Evolutionary conservation across 2,329 filamentous ascomycete genomes (phyloP).

Genomic region (Penicillium decumbens): DNA sequence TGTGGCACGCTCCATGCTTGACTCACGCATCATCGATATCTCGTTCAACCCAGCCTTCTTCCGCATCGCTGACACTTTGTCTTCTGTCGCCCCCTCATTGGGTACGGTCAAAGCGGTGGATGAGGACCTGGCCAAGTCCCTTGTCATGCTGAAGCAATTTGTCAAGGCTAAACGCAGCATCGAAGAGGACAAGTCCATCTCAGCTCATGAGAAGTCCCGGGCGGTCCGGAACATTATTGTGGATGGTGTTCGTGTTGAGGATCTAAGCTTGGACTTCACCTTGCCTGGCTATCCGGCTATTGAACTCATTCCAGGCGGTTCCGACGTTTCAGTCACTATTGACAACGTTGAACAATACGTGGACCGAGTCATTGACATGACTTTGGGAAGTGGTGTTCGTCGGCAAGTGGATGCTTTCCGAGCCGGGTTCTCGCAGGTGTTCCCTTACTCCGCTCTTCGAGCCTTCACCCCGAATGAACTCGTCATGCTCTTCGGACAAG

Average conservation of each 20-base stretch:
- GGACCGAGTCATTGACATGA: conserved; percentile 85
- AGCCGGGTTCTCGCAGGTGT: conserved; percentile 87
- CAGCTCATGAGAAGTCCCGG: conserved; percentile 63
- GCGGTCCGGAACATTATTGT: conserved; percentile 67
- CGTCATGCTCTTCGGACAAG: conserved; percentile 86
- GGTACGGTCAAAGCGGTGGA: conserved; percentile 88
- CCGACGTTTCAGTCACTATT: conserved; percentile 72
- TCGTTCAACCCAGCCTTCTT: conserved; percentile 98
- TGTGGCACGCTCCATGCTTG: conserved; percentile 95
- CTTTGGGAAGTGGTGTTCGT: conserved; percentile 80
- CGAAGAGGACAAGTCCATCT: conserved; percentile 64
- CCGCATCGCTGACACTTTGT: conserved; percentile 71
- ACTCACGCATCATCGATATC: conserved; percentile 94
- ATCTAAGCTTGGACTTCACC: conserved; percentile 89
- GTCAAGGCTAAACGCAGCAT: conserved; percentile 76
- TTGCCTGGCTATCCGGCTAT: conserved; percentile 85
- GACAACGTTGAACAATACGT: conserved; percentile 88
- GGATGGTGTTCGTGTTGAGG: conserved; percentile 74
- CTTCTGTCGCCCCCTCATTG: conserved; percentile 71
- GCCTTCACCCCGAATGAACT: conserved; percentile 94
- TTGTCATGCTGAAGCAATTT: conserved; percentile 84
- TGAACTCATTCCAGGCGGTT: conserved; percentile 71
- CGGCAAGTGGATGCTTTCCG: conserved; percentile 89
- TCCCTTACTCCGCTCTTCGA: conserved; percentile 85
- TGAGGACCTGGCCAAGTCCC: conserved; percentile 73